These are phyloP conservation scores for Vickermania ingenoplastis DNA, from an alignment of 208 protist genomes.

Conservation along the genomic window DNA sequence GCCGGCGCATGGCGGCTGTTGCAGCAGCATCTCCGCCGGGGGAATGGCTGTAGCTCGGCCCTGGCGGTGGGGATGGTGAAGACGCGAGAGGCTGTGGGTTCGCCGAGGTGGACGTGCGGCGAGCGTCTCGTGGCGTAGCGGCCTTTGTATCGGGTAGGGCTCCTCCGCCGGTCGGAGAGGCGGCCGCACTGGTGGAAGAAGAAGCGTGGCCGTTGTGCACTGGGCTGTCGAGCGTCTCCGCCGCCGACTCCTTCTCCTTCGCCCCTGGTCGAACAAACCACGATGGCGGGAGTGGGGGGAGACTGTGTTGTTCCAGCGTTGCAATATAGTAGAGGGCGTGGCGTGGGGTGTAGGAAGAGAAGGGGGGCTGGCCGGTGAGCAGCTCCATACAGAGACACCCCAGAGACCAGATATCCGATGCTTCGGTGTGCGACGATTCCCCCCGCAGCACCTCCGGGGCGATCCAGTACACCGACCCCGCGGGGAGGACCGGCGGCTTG, in stretches of 20 bases:
- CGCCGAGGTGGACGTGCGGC: not conserved
- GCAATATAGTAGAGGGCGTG: slow-evolving; percentile 65
- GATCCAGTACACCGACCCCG: slow-evolving; percentile 83
- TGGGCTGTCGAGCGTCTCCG: not conserved
- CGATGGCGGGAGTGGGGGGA: not conserved
- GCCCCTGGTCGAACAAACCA: not conserved
- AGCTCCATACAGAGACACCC: slow-evolving; percentile 70
- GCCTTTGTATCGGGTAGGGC: not conserved
- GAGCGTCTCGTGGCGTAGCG: not conserved
- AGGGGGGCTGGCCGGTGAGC: slow-evolving; percentile 61
- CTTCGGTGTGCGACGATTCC: slow-evolving; percentile 16
- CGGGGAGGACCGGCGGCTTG: not conserved
- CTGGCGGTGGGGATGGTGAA: too few relatives aligned
- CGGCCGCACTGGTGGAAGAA: not conserved
- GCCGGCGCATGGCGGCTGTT: not conserved
- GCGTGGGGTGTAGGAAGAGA: slow-evolving; percentile 45
- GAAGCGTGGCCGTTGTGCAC: not conserved
- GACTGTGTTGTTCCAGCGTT: slow-evolving; percentile 19
- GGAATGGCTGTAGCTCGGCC: not conserved
- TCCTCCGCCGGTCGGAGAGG: not conserved
- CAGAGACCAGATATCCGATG: slow-evolving; percentile 75
- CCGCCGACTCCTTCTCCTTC: not conserved
- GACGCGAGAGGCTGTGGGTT: not conserved
- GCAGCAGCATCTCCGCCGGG: not conserved
- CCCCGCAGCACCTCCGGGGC: slow-evolving; percentile 60